Evolutionary conservation across 1,284 basidiomycete genomes (phyloP).

Genomic region (Ustilago hordei): DNA sequence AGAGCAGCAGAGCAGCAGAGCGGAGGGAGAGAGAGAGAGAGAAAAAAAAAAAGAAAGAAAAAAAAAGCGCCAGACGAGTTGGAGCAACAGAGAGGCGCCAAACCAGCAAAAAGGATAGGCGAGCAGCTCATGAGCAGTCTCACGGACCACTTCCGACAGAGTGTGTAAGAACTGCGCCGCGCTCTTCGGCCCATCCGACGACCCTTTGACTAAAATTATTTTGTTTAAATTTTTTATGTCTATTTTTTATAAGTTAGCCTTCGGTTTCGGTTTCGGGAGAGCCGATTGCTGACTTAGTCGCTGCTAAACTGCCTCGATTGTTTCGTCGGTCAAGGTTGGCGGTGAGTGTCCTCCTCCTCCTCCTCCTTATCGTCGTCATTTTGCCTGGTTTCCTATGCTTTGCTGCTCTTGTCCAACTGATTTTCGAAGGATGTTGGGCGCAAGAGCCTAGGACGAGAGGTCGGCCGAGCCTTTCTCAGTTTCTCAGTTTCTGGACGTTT

Average conservation of each 20-base stretch:
- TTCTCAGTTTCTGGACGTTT: too few relatives aligned
- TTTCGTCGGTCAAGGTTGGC: too few relatives aligned
- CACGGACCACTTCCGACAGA: too few relatives aligned
- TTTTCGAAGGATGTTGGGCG: not conserved
- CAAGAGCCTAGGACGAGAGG: not conserved
- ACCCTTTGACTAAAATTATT: not conserved
- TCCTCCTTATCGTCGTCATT: too few relatives aligned
- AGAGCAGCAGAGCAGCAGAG: not conserved
- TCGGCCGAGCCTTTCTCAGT: too few relatives aligned
- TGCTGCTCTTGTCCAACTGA: not conserved
- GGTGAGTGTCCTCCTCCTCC: too few relatives aligned
- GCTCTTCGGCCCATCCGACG: not conserved
- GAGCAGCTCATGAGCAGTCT: not conserved
- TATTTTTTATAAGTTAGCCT: not conserved
- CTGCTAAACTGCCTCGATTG: too few relatives aligned
- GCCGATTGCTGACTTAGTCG: not conserved
- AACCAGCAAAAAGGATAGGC: not conserved
- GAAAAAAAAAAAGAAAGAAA: not conserved
- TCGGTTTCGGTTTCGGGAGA: not conserved
- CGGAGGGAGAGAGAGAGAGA: not conserved
- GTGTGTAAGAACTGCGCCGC: too few relatives aligned
- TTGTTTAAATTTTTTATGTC: not conserved
- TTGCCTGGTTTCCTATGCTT: not conserved
- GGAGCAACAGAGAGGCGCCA: not conserved
- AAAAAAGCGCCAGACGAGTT: slow-evolving; percentile 7